phyloP scores from a whole-genome alignment of 1,284 basidiomycete genomes.

The Sporisorium reilianum region DNA sequence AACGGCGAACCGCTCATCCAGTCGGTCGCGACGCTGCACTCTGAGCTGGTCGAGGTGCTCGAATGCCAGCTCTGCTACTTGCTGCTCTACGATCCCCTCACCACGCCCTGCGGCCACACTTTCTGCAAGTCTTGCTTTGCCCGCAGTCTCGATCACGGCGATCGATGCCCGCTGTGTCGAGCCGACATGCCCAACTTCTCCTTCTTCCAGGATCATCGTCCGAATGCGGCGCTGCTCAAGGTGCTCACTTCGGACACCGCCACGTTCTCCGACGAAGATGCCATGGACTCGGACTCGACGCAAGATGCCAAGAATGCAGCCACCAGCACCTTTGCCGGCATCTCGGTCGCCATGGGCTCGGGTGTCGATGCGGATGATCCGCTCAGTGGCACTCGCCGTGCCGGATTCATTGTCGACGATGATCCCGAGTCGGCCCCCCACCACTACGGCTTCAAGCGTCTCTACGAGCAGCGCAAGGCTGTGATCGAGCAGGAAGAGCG shows the following conservation, averaged over 20 bases:
- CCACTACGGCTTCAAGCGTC: slow-evolving; percentile 45
- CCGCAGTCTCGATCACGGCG: slow-evolving; percentile 86
- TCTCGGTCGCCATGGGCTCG: slow-evolving; percentile 20
- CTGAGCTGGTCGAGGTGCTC: slow-evolving; percentile 78
- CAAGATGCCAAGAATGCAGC: slow-evolving; percentile 18
- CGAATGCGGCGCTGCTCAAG: slow-evolving; percentile 49
- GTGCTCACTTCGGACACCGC: slow-evolving; percentile 52
- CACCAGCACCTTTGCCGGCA: slow-evolving; percentile 24
- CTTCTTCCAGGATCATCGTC: slow-evolving; percentile 80
- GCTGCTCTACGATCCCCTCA: slow-evolving; percentile 85
- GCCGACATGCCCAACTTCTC: slow-evolving; percentile 79
- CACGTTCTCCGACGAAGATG: slow-evolving; percentile 45
- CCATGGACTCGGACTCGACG: slow-evolving; percentile 31
- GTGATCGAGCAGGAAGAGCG: slow-evolving; percentile 81
- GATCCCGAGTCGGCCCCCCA: slow-evolving; percentile 40
- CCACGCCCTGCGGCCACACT: slow-evolving; percentile 93
- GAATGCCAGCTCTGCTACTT: slow-evolving; percentile 91
- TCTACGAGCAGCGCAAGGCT: slow-evolving; percentile 74
- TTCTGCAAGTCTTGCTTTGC: slow-evolving; percentile 90
- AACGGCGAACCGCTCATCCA: slow-evolving; percentile 48
- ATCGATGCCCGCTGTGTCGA: slow-evolving; percentile 86
- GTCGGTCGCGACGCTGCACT: slow-evolving; percentile 51
- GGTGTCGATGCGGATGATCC: background rate
- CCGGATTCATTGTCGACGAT: slow-evolving; percentile 37
- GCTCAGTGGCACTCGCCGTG: background rate